A percentile compares a stretch with the other conserved stretches of the same genome.
phyloP scores from a whole-genome alignment of 495 filamentous ascomycete genomes.

The Viridothelium virens region DNA sequence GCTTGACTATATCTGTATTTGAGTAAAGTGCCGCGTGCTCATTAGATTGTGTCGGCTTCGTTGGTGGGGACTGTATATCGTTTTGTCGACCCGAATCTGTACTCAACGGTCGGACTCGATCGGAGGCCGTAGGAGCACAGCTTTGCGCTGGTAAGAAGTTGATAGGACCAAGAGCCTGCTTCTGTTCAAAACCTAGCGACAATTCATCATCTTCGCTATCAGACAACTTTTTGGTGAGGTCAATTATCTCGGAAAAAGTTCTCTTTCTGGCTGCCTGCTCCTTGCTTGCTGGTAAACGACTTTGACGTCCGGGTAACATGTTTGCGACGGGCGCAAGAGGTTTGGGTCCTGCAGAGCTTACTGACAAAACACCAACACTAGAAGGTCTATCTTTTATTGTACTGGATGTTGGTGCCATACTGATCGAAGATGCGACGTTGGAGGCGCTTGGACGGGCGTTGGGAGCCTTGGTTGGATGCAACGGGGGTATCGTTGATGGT shows the following conservation, averaged over 20 bases:
- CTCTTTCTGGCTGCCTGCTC: slow-evolving; percentile 41
- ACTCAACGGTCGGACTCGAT: neutral
- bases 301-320: neutral
- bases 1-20: slow-evolving; percentile 32
- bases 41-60: neutral
- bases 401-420: neutral
- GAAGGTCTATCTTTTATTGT: neutral
- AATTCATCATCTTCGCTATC: slow-evolving; percentile 36
- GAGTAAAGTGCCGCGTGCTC: slow-evolving; percentile 17
- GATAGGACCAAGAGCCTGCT: neutral
- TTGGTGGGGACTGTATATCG: neutral
- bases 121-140: neutral
- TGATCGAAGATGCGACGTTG: neutral
- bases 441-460: neutral
- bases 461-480: too few relatives aligned
- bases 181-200: slow-evolving; percentile 21
- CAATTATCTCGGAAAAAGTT: slow-evolving; percentile 44
- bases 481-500: too few relatives aligned
- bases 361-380: neutral
- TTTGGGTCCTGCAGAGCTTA: neutral
- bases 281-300: slow-evolving; percentile 27
- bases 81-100: neutral
- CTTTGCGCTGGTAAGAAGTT: neutral
- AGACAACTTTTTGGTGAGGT: slow-evolving; percentile 36
- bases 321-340: neutral